Evolutionary conservation across 2,329 filamentous ascomycete genomes (phyloP), one percentile per base, ranked within the genome.

Genomic region (Fusarium fujikuroi): DNA sequence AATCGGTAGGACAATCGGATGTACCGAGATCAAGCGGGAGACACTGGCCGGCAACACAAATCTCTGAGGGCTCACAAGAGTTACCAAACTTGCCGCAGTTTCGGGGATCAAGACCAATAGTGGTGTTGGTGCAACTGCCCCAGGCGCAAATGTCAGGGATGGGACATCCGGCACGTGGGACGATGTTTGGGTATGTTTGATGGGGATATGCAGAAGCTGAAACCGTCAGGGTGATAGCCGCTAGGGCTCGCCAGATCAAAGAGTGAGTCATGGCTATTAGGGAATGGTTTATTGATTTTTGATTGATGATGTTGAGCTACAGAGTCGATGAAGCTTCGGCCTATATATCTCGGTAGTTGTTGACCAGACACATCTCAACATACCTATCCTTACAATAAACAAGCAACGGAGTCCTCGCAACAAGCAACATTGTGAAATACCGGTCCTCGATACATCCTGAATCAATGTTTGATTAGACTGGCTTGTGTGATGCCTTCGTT

Each of bases 81-180:
- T 67, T 75, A 4, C 62, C 61, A 9, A 37, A 34, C 7, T 19
- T 42, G 9, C 72, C 72, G 15, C 72, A 74, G 18, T 70, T 60
- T 7, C 21, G 46, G 1, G 69, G 50, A 21, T 74, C 72, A 49
- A 74, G 58, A 18, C 72, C 72, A 3, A 74, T 75, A n/a, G 72
- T 73, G 2, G 44, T 59, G 21, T 56, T 70, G 16, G 72, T 75
- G 37, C 72, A 74, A 40, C 42, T 63, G 16, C 54, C 60, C 52
- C 25, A 68, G 23, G 43, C 60, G 14, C 72, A 75, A 7, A 75
- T 39, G 18, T 73, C 54, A 7, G 69, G 54, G 5, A 57, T 7
- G 19, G 72, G 60, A 8, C 72, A 75, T 8, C 56, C 59, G 19
- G 53, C 60, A 39, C 72, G 64, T 19, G 69, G 39, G 14, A 52